Evolutionary conservation across 345 rosid genomes (phyloP), one percentile per base, ranked within the genome.

Genomic region (Salix caprea): DNA sequence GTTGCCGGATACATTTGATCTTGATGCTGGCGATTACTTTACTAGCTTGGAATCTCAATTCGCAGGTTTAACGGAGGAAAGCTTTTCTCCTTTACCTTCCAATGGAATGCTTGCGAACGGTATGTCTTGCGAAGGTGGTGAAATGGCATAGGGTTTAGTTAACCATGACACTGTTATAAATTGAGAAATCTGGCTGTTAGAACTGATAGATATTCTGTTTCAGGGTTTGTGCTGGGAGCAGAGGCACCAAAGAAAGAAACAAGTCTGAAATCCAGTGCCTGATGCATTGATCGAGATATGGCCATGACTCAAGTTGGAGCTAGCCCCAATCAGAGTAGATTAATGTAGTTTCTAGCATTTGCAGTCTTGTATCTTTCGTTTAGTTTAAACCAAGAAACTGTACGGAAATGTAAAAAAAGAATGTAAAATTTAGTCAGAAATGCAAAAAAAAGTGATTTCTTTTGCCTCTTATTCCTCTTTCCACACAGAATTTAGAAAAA

Each of bases 1-100:
- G 77, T 87, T 91, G 48, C 94, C 98, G 0, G 97, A 91, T 37
- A 52, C 90, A 0, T 88, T 94, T 50, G 98, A 92, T 73, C 82
- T 94, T 65, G 86, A 84, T 71, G 89, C 83, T 66, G 82, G 79
- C 58, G 94, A 89, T 65, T 85, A 86, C 76, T 84, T 86, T 74
- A 75, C 85, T 3, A 68, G 78, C 16, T 1, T 84, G 56, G 96
- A 89, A 42, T 67, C 77, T 36, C 78, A 87, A 74, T 85, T 84
- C 37, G 90, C 88, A 48, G 93, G 86, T 56, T 80, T 88, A 21
- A 74, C 78, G 23, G 71, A 48, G 4, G 80, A 71, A 26, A 70
- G 65, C 23, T 60, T 12, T 67, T 66, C 80, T 14, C 65, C 77
- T 44, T 58, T 9, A 9, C 84, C 79, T 1, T 40, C 75, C 48